These are phyloP conservation scores for Pseudovirgaria hyperparasitica DNA, from an alignment of 2,329 filamentous ascomycete species.

Conservation along the genomic window DNA sequence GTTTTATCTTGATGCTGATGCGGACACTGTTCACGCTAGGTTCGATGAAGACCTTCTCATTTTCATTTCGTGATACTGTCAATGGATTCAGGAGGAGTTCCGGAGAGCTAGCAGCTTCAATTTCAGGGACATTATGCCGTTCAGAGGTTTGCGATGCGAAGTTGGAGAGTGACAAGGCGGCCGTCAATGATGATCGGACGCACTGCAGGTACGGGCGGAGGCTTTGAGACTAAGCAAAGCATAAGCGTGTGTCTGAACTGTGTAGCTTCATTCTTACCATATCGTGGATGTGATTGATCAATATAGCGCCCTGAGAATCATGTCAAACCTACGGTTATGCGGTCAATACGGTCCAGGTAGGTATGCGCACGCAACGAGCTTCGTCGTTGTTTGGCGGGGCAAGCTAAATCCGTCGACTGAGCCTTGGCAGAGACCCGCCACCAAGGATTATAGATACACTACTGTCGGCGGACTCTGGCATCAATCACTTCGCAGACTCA, in stretches of 20 bases:
- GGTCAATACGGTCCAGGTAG: too few species aligned
- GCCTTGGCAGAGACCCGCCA: too few species aligned
- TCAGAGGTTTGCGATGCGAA: constrained; percentile 96
- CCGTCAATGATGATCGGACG: constrained; percentile 86
- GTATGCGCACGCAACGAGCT: too few species aligned
- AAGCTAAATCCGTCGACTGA: too few species aligned
- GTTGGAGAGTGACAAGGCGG: constrained; percentile 86
- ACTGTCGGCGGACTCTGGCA: too few species aligned
- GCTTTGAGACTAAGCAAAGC: constrained; percentile 65
- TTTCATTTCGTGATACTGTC: constrained; percentile 86
- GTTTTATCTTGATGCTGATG: constrained; percentile 98
- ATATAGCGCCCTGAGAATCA: too few species aligned
- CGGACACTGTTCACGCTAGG: constrained; percentile 94
- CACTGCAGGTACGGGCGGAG: constrained; percentile 92
- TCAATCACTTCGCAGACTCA: too few species aligned
- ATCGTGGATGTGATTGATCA: background rate
- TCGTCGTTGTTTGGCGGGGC: too few species aligned
- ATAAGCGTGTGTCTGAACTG: constrained; percentile 16
- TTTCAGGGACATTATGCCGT: constrained; percentile 94
- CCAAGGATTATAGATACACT: too few species aligned
- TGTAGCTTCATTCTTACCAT: background rate
- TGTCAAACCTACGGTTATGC: too few species aligned
- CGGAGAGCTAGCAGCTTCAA: constrained; percentile 84
- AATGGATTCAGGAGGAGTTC: constrained; percentile 89
- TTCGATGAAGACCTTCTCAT: constrained; percentile 92